A percentile compares a stretch with the other conserved stretches of the same genome.
phyloP scores from a whole-genome alignment of 1,139 yeast species.

The Blastobotrys petasosporus region DNA sequence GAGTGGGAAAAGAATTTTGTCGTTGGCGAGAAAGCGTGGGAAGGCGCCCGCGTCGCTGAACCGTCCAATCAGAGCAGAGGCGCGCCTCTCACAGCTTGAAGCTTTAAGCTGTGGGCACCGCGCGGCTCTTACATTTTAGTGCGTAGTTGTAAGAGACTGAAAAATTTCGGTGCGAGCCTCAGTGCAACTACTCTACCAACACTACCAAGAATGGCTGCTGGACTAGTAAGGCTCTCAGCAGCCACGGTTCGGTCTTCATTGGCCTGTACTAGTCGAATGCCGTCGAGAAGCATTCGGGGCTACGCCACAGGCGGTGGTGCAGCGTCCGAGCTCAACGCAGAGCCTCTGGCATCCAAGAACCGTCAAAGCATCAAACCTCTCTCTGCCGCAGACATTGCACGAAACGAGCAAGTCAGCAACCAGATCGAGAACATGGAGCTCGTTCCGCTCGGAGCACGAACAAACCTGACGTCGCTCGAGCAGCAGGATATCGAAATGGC shows the following conservation, averaged over 20 bases:
- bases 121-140: no score
- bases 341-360: constrained; percentile 6
- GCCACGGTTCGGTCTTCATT: not conserved
- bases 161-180: no score
- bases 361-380: constrained; percentile 9
- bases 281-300: not conserved
- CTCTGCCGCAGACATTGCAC: constrained; percentile 7
- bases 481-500: constrained; percentile 66
- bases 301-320: not conserved
- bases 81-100: no score
- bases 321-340: constrained; percentile 10
- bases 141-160: no score
- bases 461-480: constrained; percentile 59
- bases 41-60: no score
- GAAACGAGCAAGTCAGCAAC: constrained; percentile 3
- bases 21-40: not conserved
- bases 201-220: not conserved
- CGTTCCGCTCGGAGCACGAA: constrained; percentile 27
- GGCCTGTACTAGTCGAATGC: not conserved
- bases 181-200: no score
- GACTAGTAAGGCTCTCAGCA: not conserved
- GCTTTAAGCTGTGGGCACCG: no score
- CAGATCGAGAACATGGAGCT: constrained; percentile 16
- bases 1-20: not conserved
- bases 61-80: not conserved